Percentiles rank a stretch among this genome's conserved stretches.
These are phyloP conservation scores for Tetradesmus obliquus DNA, from an alignment of 139 green algal genomes.

Conservation along the genomic window DNA sequence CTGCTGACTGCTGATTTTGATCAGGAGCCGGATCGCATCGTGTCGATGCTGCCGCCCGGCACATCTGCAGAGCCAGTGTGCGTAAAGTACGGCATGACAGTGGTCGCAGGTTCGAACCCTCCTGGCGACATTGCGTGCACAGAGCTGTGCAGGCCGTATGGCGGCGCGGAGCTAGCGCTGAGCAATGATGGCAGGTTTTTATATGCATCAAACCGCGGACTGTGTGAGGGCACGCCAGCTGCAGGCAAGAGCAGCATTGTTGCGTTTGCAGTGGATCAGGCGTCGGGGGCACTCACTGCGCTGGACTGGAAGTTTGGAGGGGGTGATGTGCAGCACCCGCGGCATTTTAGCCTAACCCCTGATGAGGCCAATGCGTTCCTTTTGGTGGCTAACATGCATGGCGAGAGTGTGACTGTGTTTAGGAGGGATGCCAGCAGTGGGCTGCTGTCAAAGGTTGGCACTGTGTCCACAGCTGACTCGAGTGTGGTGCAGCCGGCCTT, in stretches of 20 bases:
- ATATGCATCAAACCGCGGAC: constrained; percentile 25
- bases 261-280: neutral
- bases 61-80: neutral
- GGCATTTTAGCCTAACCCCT: constrained; percentile 39
- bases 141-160: neutral
- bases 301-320: constrained; percentile 16
- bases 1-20: neutral
- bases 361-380: constrained; percentile 5
- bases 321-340: constrained; percentile 3
- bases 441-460: constrained; percentile 1
- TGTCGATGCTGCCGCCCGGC: constrained; percentile 22
- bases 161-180: constrained; percentile 8
- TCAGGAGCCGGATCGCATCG: neutral
- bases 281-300: neutral
- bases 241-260: constrained; percentile 38
- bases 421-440: neutral
- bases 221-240: neutral
- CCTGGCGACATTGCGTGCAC: constrained; percentile 2
- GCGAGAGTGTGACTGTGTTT: constrained; percentile 35
- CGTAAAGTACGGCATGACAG: neutral
- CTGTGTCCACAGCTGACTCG: constrained; percentile 3
- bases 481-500: constrained; percentile 17
- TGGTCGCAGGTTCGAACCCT: neutral
- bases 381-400: constrained; percentile 26
- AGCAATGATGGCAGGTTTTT: constrained; percentile 24